Percentiles rank a stretch among this genome's conserved stretches.
These are phyloP conservation scores for Fusarium cyanostomum DNA, from an alignment of 2,329 filamentous ascomycete species.

Conservation along the genomic window DNA sequence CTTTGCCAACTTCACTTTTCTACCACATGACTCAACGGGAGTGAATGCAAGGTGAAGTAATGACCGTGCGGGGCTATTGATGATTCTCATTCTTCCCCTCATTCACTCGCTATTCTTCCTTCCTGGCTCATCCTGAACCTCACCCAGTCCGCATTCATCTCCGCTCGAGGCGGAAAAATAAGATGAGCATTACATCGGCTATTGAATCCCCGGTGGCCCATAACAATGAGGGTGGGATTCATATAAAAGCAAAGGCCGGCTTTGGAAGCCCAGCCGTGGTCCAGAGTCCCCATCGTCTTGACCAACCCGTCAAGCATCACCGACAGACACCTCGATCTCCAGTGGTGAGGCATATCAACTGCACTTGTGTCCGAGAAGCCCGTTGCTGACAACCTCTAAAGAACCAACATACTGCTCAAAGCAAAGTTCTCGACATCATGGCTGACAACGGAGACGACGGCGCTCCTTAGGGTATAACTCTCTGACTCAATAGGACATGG, in stretches of 20 bases:
- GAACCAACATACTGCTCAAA: neutral
- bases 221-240: neutral
- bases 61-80: neutral
- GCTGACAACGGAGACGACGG: neutral
- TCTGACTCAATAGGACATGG: neutral
- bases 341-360: neutral
- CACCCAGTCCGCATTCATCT: neutral
- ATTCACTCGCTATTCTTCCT: neutral
- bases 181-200: constrained; percentile 2
- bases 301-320: neutral
- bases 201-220: neutral
- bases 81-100: too few relatives aligned
- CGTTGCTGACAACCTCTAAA: constrained; percentile 1
- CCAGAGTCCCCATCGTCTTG: neutral
- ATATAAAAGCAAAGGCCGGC: neutral
- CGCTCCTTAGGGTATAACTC: constrained; percentile 18
- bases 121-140: neutral
- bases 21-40: too few relatives aligned
- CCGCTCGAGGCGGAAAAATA: too few relatives aligned
- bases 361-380: neutral
- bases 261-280: neutral
- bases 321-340: neutral
- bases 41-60: neutral
- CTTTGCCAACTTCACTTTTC: neutral
- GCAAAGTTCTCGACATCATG: neutral